A percentile compares a stretch with the other conserved stretches of the same genome.
Evolutionary conservation across 306 rosid genomes (phyloP).

Genomic region (Trifolium fragiferum): DNA sequence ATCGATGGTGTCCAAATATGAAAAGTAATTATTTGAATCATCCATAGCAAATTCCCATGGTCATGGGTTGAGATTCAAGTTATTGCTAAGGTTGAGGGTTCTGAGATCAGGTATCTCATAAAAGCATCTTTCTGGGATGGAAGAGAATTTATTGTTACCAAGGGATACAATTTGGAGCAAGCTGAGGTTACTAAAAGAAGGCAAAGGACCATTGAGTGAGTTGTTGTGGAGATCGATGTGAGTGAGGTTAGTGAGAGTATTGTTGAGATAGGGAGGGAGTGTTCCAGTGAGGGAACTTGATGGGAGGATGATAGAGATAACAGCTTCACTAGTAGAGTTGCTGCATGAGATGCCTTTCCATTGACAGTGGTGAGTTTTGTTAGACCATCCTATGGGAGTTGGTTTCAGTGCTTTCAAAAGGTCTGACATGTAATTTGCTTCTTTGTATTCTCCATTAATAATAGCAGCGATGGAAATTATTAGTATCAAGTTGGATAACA

Average conservation of each 20-base stretch:
- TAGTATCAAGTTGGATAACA: not conserved
- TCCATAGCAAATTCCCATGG: slow-evolving; percentile 69
- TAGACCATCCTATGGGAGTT: not conserved
- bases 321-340: not conserved
- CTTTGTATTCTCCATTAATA: not conserved
- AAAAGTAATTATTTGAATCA: slow-evolving; percentile 39
- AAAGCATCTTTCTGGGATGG: slow-evolving; percentile 52
- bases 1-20: slow-evolving; percentile 46
- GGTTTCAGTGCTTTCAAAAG: not conserved
- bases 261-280: not conserved
- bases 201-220: not conserved
- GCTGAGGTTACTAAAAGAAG: slow-evolving; percentile 5
- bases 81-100: slow-evolving; percentile 53
- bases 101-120: slow-evolving; percentile 52
- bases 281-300: not conserved
- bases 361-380: not conserved
- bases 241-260: not conserved
- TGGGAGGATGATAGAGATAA: not conserved
- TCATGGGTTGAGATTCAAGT: slow-evolving; percentile 18
- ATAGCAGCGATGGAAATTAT: not conserved
- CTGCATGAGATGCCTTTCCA: not conserved
- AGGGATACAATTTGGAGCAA: slow-evolving; percentile 48
- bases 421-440: not conserved
- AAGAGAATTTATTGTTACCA: slow-evolving; percentile 66
- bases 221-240: not conserved